Percentiles rank a stretch among this genome's conserved stretches.
Evolutionary conservation across 2,329 filamentous ascomycete species (phyloP).

Genomic region (Nectriaceae sp.): DNA sequence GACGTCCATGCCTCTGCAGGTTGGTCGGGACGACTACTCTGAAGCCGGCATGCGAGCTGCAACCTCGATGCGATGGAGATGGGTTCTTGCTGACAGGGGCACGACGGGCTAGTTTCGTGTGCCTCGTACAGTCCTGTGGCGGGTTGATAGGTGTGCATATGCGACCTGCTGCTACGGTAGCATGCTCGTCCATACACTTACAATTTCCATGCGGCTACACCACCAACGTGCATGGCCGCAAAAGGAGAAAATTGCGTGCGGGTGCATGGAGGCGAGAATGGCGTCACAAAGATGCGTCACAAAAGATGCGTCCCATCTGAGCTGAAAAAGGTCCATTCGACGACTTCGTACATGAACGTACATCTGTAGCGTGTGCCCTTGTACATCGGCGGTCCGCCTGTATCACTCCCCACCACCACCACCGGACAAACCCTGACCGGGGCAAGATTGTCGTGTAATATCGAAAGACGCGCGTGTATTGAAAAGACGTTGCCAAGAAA

Average conservation of each 20-base stretch:
- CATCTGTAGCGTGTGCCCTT: constrained; percentile 7
- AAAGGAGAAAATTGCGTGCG: background rate
- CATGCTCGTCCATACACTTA: background rate
- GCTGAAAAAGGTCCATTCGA: constrained; percentile 18
- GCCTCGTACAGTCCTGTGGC: background rate
- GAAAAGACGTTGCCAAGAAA: no score
- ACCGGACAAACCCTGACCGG: no score
- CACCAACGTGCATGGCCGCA: no score
- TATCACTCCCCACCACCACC: no score
- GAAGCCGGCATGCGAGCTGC: no score
- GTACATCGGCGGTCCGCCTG: no score
- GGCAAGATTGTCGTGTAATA: no score
- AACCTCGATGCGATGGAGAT: no score
- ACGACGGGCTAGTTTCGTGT: background rate
- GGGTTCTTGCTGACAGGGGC: background rate
- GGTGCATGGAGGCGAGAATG: constrained; percentile 13
- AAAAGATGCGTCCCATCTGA: constrained; percentile 19
- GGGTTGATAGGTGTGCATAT: background rate
- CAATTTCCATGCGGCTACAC: background rate
- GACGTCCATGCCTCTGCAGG: no score
- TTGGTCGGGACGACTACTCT: no score
- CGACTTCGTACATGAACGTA: constrained; percentile 15
- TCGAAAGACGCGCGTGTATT: no score
- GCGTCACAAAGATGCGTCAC: constrained; percentile 20
- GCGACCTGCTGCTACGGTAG: background rate